A percentile compares a stretch with the other conserved stretches of the same genome.
Evolutionary conservation across 768 basidiomycete species (phyloP).

Genomic region (Russula sp.): DNA sequence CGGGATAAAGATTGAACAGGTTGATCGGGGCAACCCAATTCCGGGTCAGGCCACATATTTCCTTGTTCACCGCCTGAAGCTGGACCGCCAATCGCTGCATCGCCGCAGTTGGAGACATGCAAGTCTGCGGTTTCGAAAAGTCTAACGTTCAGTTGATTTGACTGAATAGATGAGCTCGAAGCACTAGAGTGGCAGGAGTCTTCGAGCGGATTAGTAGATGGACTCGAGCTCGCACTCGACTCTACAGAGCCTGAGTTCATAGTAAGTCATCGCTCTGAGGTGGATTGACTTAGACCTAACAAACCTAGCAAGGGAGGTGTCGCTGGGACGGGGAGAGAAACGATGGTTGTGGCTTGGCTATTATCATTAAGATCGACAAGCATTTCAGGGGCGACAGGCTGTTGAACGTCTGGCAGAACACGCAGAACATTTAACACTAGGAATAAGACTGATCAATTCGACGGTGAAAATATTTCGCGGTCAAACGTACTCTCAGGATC

Average conservation of each 20-base stretch:
- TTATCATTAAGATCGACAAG: constrained; percentile 7
- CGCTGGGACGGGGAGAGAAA: background rate
- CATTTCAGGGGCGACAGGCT: constrained; percentile 15
- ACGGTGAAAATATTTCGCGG: background rate
- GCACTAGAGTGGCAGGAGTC: constrained; percentile 6
- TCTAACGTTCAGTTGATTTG: constrained; percentile 5
- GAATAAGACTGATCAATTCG: constrained; percentile 1
- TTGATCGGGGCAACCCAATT: constrained; percentile 3
- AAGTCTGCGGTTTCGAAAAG: constrained; percentile 23
- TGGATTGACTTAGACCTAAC: background rate
- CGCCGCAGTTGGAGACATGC: constrained; percentile 1
- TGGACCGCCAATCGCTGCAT: background rate
- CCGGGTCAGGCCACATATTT: constrained; percentile 15
- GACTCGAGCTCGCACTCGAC: constrained; percentile 23
- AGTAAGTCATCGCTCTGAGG: background rate
- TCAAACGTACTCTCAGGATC: constrained; percentile 37
- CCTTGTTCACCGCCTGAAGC: constrained; percentile 14
- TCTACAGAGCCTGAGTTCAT: constrained; percentile 11
- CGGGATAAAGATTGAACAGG: constrained; percentile 35
- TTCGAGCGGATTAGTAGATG: constrained; percentile 11
- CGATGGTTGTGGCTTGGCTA: background rate
- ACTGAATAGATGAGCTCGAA: constrained; percentile 19
- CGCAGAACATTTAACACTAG: constrained; percentile 18
- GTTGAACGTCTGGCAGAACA: constrained; percentile 19
- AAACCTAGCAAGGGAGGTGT: constrained; percentile 26